Evolutionary conservation across 371 early-diverging fungal genomes (phyloP), one percentile per base, ranked within the genome.

Genomic region (Mucor saturninus): DNA sequence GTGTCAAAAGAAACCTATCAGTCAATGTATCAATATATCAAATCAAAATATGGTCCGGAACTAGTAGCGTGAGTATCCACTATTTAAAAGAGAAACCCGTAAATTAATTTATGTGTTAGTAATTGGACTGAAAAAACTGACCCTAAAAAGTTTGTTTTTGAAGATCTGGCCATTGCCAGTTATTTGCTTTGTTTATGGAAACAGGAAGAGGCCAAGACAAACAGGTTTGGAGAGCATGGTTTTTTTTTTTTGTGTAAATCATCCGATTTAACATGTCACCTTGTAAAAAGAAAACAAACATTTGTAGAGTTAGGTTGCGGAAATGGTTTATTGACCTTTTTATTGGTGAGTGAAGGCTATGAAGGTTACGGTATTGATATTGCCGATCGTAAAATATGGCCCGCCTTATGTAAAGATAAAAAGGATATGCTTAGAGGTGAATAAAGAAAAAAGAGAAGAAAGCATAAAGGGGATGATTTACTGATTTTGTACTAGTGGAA

Each of bases 301-400:
- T 96, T 95, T 86, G 83, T 91, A n/a, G 96, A 96, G 72, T 72
- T 96, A 14, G 95, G 95, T 0, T 95, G 95, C 63, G 95, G 96
- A n/a, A 96, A 96, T 75, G 95, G 96, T 1, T 66, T 96, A 32
- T 72, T 96, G 64, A 92, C 92, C 0, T 85, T 89, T 74, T 60
- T 95, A 14, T 72, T 96, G 60, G 83, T 78, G n/a, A 81, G 80
- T 60, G 93, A 95, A 69, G 94, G 95, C 1, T 89, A 86, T 63
- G 43, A 62, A 7, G 95, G 95, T n/a, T 84, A 79, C 56, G 96
- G 95, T 0, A 67, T 95, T 37, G 95, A 95, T 74, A 79, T 91
- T 49, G 83, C 86, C 8, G 75, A 84, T 31, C 86, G 96, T 56
- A 92, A 88, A 60, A 85, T 94, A 13, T 95, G 96, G 96, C 65